Evolutionary conservation across 768 basidiomycete species (phyloP), one percentile per base, ranked within the genome.

Genomic region (Mycena venus): DNA sequence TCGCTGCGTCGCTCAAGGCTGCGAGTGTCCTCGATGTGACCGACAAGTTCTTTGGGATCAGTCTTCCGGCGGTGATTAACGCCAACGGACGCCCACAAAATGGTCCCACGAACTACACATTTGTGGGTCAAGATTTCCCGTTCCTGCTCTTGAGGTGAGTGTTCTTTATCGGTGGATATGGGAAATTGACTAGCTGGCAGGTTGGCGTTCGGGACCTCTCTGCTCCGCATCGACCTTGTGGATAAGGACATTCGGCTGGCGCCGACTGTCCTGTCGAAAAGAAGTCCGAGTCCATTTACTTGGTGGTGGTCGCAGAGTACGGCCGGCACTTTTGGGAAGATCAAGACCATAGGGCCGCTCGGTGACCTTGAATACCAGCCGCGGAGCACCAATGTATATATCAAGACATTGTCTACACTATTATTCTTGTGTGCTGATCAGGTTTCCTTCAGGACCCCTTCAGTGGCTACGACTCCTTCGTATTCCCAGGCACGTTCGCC

Each of bases 11-110:
- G 7, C 80, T 87, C 53, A 81, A 80, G 64, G 79, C 84, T 38
- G 78, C 79, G 67, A 80, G 79, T 4, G 79, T 88, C 49, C 74
- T 88, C 51, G 87, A 88, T 77, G 79, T 77, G 72, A 85, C 84
- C 3, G 74, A 83, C 67, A 68, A 61, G 27, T 80, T 80, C 72
- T 83, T 86, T 62, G 84, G 84, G 11, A 63, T 82, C 10, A 53
- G 78, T 27, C 72, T 86, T 1, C 86, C 86, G 2, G 75, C 79
- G 14, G 40, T 86, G 56, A 73, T 84, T 14, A 78, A 82, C 51
- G 68, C 80, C 25, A 42, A 67, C 9, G 85, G 84, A 25, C 75
- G 79, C 65, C 75, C 82, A 58, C 80, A 85, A 70, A 68, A 66
- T 0, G 79, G 70, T n/a, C 75, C 83, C 51, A 67, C 68, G 8